These are phyloP conservation scores for Thymus quinquecostatus DNA, from an alignment of 257 asterid species.

Conservation along the genomic window DNA sequence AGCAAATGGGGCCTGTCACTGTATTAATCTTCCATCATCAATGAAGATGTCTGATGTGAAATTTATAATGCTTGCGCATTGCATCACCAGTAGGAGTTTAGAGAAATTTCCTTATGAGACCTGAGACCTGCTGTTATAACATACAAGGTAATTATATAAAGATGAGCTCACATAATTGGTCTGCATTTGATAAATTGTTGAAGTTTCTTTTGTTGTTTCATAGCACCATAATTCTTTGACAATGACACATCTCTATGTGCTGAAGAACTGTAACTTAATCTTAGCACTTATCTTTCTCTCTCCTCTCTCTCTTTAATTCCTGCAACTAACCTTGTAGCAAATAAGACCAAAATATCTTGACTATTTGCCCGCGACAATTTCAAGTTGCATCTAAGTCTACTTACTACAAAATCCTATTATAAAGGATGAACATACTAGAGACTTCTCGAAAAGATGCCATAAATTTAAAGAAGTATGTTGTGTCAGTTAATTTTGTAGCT, in stretches of 20 bases:
- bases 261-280: background rate
- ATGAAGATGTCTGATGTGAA: background rate
- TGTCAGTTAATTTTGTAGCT: background rate
- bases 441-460: background rate
- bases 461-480: background rate
- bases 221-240: background rate
- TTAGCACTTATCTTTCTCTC: background rate
- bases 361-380: slow-evolving; percentile 3
- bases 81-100: slow-evolving; percentile 15
- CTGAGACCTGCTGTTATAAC: background rate
- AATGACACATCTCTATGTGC: background rate
- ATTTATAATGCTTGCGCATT: slow-evolving; percentile 25
- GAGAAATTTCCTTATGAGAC: background rate
- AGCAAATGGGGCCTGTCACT: slow-evolving; percentile 10
- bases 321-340: slow-evolving; percentile 6
- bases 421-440: background rate
- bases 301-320: background rate
- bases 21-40: background rate
- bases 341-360: slow-evolving; percentile 11
- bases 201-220: background rate
- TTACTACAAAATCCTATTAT: background rate
- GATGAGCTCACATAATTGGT: background rate
- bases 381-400: background rate
- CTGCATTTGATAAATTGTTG: background rate
- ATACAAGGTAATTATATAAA: background rate